Base-by-base conservation (phyloP, 2,329 filamentous ascomycete species). In the Metarhizium humberi region DNA sequence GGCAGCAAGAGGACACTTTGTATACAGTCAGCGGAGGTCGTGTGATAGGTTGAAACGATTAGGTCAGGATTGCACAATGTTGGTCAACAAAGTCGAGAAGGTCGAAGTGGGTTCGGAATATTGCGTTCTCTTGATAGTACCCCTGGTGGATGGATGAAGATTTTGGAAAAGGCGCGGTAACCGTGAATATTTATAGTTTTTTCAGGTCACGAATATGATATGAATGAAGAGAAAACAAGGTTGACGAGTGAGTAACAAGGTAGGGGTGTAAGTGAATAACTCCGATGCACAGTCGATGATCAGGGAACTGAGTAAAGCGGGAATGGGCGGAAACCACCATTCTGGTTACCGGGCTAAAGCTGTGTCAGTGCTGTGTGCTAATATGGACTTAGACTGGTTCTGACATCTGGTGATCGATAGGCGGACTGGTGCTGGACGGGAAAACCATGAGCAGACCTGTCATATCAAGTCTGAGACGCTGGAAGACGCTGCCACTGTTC, bases 131-230 rank as follows among this genome's bases (percentile, higher is more conserved):
- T 34, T 11, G 32, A 34, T 34, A 34, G 32, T 34, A 25, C 25
- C 25, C 29, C 43, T 46, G n/a, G 13, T 2, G 29, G 34, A 4
- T 3, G 13, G 13, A 48, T 36, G 14, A 30, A n/a, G 7, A 42
- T 11, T 5, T 14, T 8, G 5, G 3, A 20, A 45, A 34, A 30
- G 20, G 18, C 30, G 65, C 65, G 67, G 68, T 65, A 63, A 61
- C 61, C 59, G 57, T 61, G 62, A 61, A 56, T 58, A 65, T 70
- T 69, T 69, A 69, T 69, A 65, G 58, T 67, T 69, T 68, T 68
- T 69, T 68, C 60, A 59, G 57, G 60, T 55, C 11, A 50, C 42
- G 45, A 49, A 18, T 36, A 42, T 51, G 48, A 40, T 49, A 30
- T 38, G 49, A 29, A 13, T 16, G 29, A 8, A 16, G 32, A 18